Percentiles rank a stretch among this genome's conserved stretches.
phyloP scores from a whole-genome alignment of 441 rosid genomes.

The Brassica balearica region DNA sequence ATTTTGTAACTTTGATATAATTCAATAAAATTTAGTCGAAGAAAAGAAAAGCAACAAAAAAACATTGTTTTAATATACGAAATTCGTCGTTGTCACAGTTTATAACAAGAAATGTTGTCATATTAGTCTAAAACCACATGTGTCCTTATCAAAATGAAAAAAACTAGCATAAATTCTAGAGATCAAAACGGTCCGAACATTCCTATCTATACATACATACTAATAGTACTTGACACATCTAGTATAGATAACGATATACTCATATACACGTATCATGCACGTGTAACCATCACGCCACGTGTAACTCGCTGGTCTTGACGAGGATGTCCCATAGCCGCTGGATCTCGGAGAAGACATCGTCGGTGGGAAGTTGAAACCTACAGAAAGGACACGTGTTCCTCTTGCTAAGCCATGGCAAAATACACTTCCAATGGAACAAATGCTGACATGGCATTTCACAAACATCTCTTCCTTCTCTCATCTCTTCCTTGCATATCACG shows the following conservation, averaged over 20 bases:
- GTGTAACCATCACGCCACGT: constrained; percentile 28
- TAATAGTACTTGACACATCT: not conserved
- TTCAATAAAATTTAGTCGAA: no score
- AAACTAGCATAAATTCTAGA: constrained; percentile 22
- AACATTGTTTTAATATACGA: not conserved
- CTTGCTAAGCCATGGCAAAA: constrained; percentile 81
- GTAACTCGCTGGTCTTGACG: constrained; percentile 41
- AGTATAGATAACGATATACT: constrained; percentile 26
- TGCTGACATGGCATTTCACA: constrained; percentile 93
- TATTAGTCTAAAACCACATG: constrained; percentile 7
- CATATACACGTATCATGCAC: constrained; percentile 26
- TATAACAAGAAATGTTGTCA: constrained; percentile 1
- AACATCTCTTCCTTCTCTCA: constrained; percentile 76
- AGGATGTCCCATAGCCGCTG: constrained; percentile 78
- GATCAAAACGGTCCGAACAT: constrained; percentile 30
- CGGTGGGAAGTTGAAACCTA: constrained; percentile 84
- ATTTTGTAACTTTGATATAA: no score
- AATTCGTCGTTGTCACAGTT: not conserved
- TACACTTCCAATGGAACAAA: constrained; percentile 88
- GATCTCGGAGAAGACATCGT: constrained; percentile 79
- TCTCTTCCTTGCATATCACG: constrained; percentile 83
- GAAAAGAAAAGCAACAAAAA: not conserved
- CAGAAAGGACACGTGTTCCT: constrained; percentile 90
- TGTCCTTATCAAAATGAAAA: not conserved
- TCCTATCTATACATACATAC: not conserved